Evolutionary conservation across 305 asterid species (phyloP), one percentile per base, ranked within the genome.

Genomic region (Rubia tinctorum): DNA sequence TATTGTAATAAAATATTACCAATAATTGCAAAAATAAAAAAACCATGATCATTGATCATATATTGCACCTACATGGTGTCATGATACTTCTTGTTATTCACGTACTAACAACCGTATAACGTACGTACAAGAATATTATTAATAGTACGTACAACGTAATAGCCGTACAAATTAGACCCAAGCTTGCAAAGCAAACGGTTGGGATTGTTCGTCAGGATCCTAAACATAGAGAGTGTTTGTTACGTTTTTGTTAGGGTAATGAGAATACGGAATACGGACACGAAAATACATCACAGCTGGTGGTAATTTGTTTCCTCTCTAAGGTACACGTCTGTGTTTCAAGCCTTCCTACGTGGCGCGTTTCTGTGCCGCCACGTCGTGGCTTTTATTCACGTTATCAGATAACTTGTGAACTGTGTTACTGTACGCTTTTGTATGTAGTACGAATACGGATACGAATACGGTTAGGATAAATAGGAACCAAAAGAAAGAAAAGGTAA

Each of bases 281-380:
- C 68, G 22, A 63, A 11, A 12, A 13, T 58, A 58, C 64, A 58
- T 58, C 65, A 81, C 73, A 53, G 23, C 71, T 77, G 43, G n/a
- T n/a, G n/a, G 68, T 77, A 45, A 20, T 61, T 69, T 62, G 82
- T 75, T 81, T 56, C 83, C 74, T 66, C 45, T 60, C 70, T 37
- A 47, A 44, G 69, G 79, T 49, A 66, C 80, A 75, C 61, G 77
- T 61, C 78, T 61, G 45, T 49, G 17, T 44, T 59, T 20, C 49
- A n/a, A 0, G 18, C 5, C 2, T 0, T 0, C 34, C 71, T 85
- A 85, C 87, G 90, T 84, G 90, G 84, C 83, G 0, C 8, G 3
- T 7, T 17, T 17, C 6, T 1, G 47, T 15, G 69, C 68, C 2
- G 43, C 69, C 69, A 60, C 66, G 39, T 0, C 67, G n/a, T 11